A percentile compares a stretch with the other conserved stretches of the same genome.
Conservation (phyloP, 1,139 yeast species). For the Debaryomycetaceae sp. region DNA sequence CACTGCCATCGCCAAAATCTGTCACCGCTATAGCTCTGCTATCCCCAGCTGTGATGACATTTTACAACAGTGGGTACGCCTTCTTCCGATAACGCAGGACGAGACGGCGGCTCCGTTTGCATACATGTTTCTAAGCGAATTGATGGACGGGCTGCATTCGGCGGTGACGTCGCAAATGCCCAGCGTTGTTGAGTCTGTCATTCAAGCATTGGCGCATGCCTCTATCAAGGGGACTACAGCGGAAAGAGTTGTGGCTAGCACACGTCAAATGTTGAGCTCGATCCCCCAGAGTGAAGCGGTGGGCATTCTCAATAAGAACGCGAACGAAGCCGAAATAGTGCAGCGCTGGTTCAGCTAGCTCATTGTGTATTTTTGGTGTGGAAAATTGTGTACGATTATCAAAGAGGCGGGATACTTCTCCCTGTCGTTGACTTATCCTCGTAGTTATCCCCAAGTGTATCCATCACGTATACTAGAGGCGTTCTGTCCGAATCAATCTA, state of each 20-base stretch:
- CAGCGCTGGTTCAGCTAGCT: conserved; percentile 59
- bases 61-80: conserved; percentile 65
- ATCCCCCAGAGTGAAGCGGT: conserved; percentile 57
- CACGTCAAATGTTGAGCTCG: conserved; percentile 38
- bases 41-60: conserved; percentile 56
- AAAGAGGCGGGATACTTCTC: no score
- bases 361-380: no score
- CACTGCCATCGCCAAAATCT: conserved; percentile 74
- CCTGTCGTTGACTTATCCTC: no score
- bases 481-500: no score
- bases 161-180: conserved; percentile 47
- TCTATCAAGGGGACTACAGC: conserved; percentile 65
- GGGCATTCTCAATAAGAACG: conserved; percentile 50
- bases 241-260: conserved; percentile 48
- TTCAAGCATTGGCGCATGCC: conserved; percentile 65
- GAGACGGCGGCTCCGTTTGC: conserved; percentile 87
- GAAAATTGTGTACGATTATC: no score
- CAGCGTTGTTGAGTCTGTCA: conserved; percentile 60
- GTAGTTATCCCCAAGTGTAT: no score
- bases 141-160: conserved; percentile 63
- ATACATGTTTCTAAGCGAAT: conserved; percentile 63
- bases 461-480: no score
- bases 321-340: conserved; percentile 50
- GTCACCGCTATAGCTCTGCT: conserved; percentile 43
- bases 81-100: conserved; percentile 76